Base-by-base conservation (phyloP, 176 grass and related monocot genomes). In the Aegilops longissima region DNA sequence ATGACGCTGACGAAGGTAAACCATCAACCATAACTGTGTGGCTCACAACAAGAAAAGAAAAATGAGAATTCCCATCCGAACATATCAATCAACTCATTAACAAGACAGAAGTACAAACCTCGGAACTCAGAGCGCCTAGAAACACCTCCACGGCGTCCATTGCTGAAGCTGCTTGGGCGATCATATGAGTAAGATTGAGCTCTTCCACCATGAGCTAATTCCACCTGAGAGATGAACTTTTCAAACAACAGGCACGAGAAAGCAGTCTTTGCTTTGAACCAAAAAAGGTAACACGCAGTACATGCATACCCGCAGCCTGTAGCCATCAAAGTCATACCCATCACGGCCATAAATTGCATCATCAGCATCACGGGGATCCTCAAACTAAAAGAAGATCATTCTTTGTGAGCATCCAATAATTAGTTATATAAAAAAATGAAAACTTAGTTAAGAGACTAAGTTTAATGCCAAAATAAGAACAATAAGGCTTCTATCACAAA, bases 291-390 rank as follows among this genome's bases (percentile, higher is more conserved):
- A 58, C 40, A 73, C 3, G 56, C 2, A 33, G 25, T 11, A 72
- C 73, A 76, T 70, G 21, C 92, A 58, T 92, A 98, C 93, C 82
- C 93, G 87, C 65, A 98, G 79, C 74, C 85, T 92, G 40, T 95
- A 92, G 39, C 95, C 87, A 80, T 98, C 95, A 83, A 98, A 98
- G 71, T 90, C 87, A 91, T 98, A 98, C 80, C 95, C 93, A 90
- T 98, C 91, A 77, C 95, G 93, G 17, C 91, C 89, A 62, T 86
- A 92, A 87, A 98, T 98, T 74, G 95, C 93, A 84, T 98, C 96
- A 85, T 98, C 93, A 54, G 93, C 96, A 79, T 98, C 96, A 68
- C 86, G 90, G 21, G 91, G 88, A 69, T 98, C 96, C 76, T 95
- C 96, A 90, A 94, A 98, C 93, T 98, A 80, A 71, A 93, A 34